A percentile compares a stretch with the other conserved stretches of the same genome.
Evolutionary conservation across 768 basidiomycete species (phyloP).

Genomic region (Mycena galopus): DNA sequence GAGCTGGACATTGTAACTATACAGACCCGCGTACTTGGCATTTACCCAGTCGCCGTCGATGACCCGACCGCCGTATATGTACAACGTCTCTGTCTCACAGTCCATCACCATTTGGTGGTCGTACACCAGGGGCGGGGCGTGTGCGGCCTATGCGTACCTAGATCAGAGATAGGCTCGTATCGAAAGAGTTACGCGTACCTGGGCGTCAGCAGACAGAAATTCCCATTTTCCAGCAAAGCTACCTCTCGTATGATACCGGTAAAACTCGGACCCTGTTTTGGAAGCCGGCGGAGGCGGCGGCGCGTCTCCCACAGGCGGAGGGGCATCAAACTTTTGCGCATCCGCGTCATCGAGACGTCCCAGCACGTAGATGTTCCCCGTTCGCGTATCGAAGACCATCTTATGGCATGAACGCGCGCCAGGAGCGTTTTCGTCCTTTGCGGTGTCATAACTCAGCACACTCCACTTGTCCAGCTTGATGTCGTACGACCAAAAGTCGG

Average conservation of each 20-base stretch:
- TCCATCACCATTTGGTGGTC: slow-evolving; percentile 90
- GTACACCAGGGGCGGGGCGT: slow-evolving; percentile 72
- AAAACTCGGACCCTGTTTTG: slow-evolving; percentile 76
- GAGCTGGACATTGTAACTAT: slow-evolving; percentile 75
- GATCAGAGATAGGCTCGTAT: background rate
- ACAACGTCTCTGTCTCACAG: slow-evolving; percentile 75
- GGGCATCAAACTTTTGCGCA: slow-evolving; percentile 43
- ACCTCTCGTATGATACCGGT: slow-evolving; percentile 78
- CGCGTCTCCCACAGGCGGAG: slow-evolving; percentile 6
- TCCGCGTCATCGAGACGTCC: slow-evolving; percentile 76
- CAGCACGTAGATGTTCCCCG: slow-evolving; percentile 79
- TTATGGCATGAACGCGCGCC: slow-evolving; percentile 83
- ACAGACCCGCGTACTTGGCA: slow-evolving; percentile 77
- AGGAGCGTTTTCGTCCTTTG: slow-evolving; percentile 73
- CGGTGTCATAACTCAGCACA: slow-evolving; percentile 67
- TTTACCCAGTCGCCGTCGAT: slow-evolving; percentile 74
- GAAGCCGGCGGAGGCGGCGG: slow-evolving; percentile 17
- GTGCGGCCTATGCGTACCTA: background rate
- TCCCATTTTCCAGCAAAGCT: slow-evolving; percentile 79
- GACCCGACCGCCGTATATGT: slow-evolving; percentile 82
- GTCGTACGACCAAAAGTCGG: slow-evolving; percentile 85
- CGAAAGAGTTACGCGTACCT: slow-evolving; percentile 55
- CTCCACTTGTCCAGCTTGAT: slow-evolving; percentile 73
- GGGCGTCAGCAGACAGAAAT: slow-evolving; percentile 73
- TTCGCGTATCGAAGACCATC: slow-evolving; percentile 83